Conservation (phyloP, 768 basidiomycete species). For the Brasilioporus rufonigricans region DNA sequence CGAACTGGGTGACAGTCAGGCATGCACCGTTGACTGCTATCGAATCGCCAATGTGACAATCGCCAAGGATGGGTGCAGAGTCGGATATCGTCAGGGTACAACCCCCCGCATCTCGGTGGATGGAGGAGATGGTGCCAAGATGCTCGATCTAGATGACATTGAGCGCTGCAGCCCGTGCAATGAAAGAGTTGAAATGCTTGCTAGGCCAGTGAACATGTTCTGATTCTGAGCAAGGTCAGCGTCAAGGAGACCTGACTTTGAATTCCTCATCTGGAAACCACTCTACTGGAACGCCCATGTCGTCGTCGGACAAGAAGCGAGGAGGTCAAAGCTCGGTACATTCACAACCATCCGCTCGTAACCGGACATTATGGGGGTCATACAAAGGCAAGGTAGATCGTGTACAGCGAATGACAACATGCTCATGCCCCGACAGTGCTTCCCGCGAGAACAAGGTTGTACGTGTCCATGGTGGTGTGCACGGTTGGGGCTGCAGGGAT, state of each 20-base stretch:
- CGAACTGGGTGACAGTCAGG: constrained; percentile 87
- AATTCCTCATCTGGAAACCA: constrained; percentile 1
- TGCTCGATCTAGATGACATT: constrained; percentile 73
- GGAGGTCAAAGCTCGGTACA: not conserved
- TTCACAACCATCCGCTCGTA: constrained; percentile 9
- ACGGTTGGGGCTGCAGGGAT: constrained; percentile 47
- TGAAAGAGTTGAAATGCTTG: constrained; percentile 34
- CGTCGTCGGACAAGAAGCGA: constrained; percentile 2
- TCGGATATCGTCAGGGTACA: constrained; percentile 80
- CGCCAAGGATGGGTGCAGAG: constrained; percentile 69
- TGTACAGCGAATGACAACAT: constrained; percentile 4
- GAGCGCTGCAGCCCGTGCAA: not conserved
- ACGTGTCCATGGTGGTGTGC: constrained; percentile 48
- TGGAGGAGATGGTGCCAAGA: constrained; percentile 68
- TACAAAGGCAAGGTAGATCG: constrained; percentile 36
- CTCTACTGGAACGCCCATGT: constrained; percentile 20
- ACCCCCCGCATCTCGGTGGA: constrained; percentile 66
- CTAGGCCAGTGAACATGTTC: constrained; percentile 78
- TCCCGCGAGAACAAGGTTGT: constrained; percentile 51
- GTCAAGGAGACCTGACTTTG: not conserved
- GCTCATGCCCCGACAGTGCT: constrained; percentile 40
- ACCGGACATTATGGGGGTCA: constrained; percentile 40
- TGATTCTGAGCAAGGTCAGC: not conserved
- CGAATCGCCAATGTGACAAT: constrained; percentile 93
- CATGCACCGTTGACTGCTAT: constrained; percentile 89